Evolutionary conservation across 2,329 filamentous ascomycete genomes (phyloP), one percentile per base, ranked within the genome.

Genomic region (Talaromyces islandicus): DNA sequence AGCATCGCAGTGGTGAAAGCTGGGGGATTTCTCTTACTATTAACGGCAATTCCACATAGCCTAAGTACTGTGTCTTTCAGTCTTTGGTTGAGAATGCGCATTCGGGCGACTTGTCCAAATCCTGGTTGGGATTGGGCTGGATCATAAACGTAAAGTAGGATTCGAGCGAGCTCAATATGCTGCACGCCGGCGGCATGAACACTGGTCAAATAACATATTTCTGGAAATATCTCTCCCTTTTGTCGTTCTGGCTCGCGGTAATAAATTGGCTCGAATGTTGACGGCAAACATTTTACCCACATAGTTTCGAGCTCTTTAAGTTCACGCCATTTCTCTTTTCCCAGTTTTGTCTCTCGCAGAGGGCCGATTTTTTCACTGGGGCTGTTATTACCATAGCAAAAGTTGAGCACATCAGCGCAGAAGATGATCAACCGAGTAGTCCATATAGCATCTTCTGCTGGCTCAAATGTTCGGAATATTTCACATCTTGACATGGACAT

Each of bases 101-200:
- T 60, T 38, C 62, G 48, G 32, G 62, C 60, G 12, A 62, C 19
- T 58, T 65, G 43, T 25, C 54, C 66, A 63, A 51, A 72, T 51
- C 82, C 83, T 1, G 85, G 71, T 48, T 77, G 75, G 0, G 83
- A 83, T 2, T 82, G 73, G 7, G 73, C 79, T 0, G 83, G 83
- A 65, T 86, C 80, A 63, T 84, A 84, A 24, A 81, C 81, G 19
- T 79, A 73, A 1, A 88, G 75, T 32, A 88, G 78, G 6, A 87
- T 79, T 46, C 80, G 77, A 0, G 83, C 82, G 2, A 88, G 75
- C 59, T 85, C 80, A 64, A 84, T 80, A 68, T 87, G 84, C 57
- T 85, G 84, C 17, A 84, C 75, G 0, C 84, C 85, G 9, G 84
- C 83, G 5, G 85, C 83, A 65, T 85, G 80, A 63, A 81, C 84